These are phyloP conservation scores for Leccinum olivaceopallidum DNA, from an alignment of 768 basidiomycete species.

Conservation along the genomic window DNA sequence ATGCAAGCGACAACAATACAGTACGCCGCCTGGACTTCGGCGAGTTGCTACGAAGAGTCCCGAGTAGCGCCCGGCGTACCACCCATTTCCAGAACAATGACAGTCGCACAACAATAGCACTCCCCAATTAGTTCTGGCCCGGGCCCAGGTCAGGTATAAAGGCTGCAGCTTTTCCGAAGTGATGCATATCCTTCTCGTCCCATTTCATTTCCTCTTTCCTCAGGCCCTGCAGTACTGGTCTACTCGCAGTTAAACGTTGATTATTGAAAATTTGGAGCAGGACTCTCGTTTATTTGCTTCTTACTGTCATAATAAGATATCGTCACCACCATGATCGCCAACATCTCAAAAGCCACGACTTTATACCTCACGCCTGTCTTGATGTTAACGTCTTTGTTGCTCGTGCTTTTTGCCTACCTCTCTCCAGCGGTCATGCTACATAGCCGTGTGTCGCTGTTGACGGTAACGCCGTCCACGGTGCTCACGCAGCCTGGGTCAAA, in stretches of 20 bases:
- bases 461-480: constrained; percentile 55
- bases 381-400: constrained; percentile 62
- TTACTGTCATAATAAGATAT: constrained; percentile 1
- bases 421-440: constrained; percentile 63
- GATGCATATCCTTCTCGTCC: neutral
- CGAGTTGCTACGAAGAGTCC: neutral
- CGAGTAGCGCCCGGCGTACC: neutral
- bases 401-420: constrained; percentile 67
- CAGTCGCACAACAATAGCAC: constrained; percentile 10
- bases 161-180: constrained; percentile 1
- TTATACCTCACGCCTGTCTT: constrained; percentile 69
- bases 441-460: constrained; percentile 62
- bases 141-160: constrained; percentile 18
- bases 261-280: constrained; percentile 20
- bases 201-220: constrained; percentile 9
- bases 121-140: constrained; percentile 1
- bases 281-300: constrained; percentile 14
- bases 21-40: neutral
- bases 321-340: constrained; percentile 56
- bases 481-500: constrained; percentile 37
- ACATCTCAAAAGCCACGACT: constrained; percentile 65
- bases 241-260: constrained; percentile 15
- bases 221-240: constrained; percentile 22
- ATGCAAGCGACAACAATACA: neutral
- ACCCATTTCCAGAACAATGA: constrained; percentile 20